These are phyloP conservation scores for Waitea zeae DNA, from an alignment of 1,284 basidiomycete species.

Conservation along the genomic window DNA sequence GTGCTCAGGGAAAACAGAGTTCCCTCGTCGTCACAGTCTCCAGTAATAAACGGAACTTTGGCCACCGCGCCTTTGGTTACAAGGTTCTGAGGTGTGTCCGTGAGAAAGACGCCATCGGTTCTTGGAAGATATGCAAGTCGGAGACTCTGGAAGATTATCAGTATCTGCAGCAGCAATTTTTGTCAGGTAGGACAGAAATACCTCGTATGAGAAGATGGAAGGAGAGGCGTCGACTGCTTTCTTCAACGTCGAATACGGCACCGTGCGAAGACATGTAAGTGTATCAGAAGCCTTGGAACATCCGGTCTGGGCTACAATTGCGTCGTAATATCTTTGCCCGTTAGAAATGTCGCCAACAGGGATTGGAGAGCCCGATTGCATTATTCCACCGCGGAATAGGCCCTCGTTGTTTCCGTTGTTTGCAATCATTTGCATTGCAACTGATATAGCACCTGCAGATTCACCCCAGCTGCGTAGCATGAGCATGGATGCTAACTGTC, in stretches of 20 bases:
- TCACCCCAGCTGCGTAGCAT: conserved; percentile 18
- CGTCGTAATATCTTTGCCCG: conserved; percentile 17
- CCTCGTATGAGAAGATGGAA: conserved; percentile 12
- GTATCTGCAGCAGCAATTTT: neutral
- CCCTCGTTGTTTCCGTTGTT: conserved; percentile 16
- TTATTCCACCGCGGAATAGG: conserved; percentile 17
- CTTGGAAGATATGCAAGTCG: conserved; percentile 17
- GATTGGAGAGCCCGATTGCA: conserved; percentile 19
- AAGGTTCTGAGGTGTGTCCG: conserved; percentile 11
- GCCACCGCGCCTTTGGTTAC: conserved; percentile 13
- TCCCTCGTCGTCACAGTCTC: conserved; percentile 10
- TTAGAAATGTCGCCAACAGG: conserved; percentile 15
- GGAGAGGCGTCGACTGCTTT: conserved; percentile 15
- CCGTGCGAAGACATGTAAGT: conserved; percentile 22
- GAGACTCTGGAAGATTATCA: conserved; percentile 6
- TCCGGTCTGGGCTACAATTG: conserved; percentile 13
- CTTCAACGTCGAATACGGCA: conserved; percentile 14
- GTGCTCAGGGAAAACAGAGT: conserved; percentile 8
- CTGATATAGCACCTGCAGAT: conserved; percentile 22
- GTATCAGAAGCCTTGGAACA: conserved; percentile 17
- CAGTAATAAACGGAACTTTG: conserved; percentile 15
- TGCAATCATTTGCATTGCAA: conserved; percentile 14
- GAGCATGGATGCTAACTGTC: neutral
- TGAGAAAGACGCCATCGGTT: conserved; percentile 20
- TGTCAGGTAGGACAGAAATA: conserved; percentile 4